Conservation (phyloP, 768 basidiomycete genomes). For the Pholiota conissans region DNA sequence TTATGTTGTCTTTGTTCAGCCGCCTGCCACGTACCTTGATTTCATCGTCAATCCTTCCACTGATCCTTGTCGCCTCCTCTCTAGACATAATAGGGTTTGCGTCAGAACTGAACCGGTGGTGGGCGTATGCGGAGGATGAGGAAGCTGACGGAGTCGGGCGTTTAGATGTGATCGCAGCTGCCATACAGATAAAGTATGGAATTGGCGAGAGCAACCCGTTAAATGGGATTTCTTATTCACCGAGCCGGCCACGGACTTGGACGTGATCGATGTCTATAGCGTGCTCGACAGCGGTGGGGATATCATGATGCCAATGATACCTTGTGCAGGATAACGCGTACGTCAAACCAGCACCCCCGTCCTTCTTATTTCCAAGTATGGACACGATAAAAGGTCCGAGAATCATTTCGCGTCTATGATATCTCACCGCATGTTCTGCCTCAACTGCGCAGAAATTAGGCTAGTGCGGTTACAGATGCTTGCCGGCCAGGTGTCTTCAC, state of each 20-base stretch:
- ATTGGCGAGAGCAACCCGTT: constrained; percentile 9
- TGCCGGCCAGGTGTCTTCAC: background rate
- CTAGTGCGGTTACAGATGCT: background rate
- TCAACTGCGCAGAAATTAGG: constrained; percentile 1
- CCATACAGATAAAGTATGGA: constrained; percentile 10
- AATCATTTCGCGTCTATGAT: constrained; percentile 4
- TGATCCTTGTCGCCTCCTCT: constrained; percentile 45
- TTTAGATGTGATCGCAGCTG: constrained; percentile 11
- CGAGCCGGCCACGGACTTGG: constrained; percentile 8
- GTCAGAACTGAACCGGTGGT: constrained; percentile 11
- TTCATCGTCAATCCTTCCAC: constrained; percentile 57
- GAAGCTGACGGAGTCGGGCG: constrained; percentile 7
- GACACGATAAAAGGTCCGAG: constrained; percentile 13
- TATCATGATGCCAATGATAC: constrained; percentile 15
- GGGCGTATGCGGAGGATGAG: background rate
- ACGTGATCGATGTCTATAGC: constrained; percentile 16
- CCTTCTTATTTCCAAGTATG: constrained; percentile 15
- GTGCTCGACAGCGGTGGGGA: constrained; percentile 20
- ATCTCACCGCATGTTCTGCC: constrained; percentile 7
- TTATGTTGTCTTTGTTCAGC: background rate
- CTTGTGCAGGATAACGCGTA: constrained; percentile 16
- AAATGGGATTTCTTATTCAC: constrained; percentile 18
- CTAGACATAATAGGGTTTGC: constrained; percentile 13
- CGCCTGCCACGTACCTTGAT: constrained; percentile 39
- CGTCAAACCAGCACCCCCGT: constrained; percentile 14